These are phyloP conservation scores for Clohesyomyces aquaticus DNA, from an alignment of 495 filamentous ascomycete genomes.

Conservation along the genomic window DNA sequence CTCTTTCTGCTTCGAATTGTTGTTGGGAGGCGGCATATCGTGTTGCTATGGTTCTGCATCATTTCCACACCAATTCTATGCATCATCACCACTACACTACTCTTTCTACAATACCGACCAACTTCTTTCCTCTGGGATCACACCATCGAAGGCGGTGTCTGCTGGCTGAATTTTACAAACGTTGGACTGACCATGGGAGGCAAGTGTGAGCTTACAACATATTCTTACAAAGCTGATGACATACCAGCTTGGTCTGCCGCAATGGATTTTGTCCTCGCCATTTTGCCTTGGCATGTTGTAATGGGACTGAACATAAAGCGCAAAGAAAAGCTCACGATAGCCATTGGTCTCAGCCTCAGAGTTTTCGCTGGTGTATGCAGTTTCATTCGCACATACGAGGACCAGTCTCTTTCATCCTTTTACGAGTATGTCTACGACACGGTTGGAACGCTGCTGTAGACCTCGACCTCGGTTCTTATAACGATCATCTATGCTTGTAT, in stretches of 20 bases:
- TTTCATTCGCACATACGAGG: constrained; percentile 19
- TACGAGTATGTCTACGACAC: constrained; percentile 43
- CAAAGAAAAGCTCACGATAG: constrained; percentile 25
- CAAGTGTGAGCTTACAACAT: not conserved
- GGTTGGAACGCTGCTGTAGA: constrained; percentile 51
- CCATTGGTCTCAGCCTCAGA: constrained; percentile 19
- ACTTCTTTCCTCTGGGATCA: constrained; percentile 23
- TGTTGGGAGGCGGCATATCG: constrained; percentile 12
- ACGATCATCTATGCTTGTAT: constrained; percentile 54
- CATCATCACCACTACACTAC: constrained; percentile 17
- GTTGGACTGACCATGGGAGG: constrained; percentile 23
- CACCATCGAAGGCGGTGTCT: constrained; percentile 20
- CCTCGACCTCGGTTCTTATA: constrained; percentile 50
- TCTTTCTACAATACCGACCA: constrained; percentile 20
- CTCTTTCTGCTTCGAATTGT: constrained; percentile 28
- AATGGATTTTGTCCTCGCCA: constrained; percentile 29
- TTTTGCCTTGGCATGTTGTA: constrained; percentile 24
- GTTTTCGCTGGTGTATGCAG: constrained; percentile 26
- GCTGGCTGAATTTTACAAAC: constrained; percentile 27
- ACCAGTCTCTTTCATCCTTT: constrained; percentile 18
- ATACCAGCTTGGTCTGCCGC: constrained; percentile 22
- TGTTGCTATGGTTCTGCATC: constrained; percentile 28
- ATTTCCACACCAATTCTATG: constrained; percentile 18
- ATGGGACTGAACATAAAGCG: constrained; percentile 27
- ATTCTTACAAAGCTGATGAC: constrained; percentile 1